phyloP scores from a whole-genome alignment of 108 stramenopile species.

The Fragilariopsis cylindrus region DNA sequence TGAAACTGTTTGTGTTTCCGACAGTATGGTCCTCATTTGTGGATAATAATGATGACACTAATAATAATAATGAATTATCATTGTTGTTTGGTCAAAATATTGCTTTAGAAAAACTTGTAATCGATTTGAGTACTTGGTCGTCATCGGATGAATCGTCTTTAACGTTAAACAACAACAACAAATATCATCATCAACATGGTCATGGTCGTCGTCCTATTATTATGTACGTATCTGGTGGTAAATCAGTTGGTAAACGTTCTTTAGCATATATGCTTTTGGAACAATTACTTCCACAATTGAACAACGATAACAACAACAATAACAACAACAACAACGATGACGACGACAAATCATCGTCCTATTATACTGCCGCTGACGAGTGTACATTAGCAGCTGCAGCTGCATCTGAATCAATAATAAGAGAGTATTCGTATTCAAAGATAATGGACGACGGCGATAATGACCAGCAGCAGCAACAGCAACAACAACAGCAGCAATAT shows the following conservation, averaged over 20 bases:
- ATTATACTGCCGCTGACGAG: background rate
- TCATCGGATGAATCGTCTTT: background rate
- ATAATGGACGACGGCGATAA: background rate
- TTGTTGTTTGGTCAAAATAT: conserved; percentile 28
- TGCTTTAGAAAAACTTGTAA: background rate
- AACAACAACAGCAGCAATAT: background rate
- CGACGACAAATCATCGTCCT: no score
- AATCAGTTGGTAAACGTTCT: conserved; percentile 26
- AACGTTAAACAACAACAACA: background rate
- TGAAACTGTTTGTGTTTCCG: background rate
- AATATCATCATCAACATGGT: background rate
- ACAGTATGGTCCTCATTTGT: background rate
- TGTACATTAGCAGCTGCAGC: background rate
- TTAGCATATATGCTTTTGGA: conserved; percentile 19
- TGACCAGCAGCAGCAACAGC: background rate
- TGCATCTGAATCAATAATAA: no score
- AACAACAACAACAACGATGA: no score
- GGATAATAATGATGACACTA: background rate
- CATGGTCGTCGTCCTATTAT: background rate
- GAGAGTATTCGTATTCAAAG: no score
- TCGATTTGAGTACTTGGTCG: background rate
- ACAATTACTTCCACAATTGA: background rate
- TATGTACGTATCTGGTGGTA: conserved; percentile 29
- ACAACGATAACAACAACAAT: background rate
- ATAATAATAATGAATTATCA: background rate